These are phyloP conservation scores for Cytauxzoon felis DNA, from an alignment of 169 alveolate genomes.

Conservation along the genomic window DNA sequence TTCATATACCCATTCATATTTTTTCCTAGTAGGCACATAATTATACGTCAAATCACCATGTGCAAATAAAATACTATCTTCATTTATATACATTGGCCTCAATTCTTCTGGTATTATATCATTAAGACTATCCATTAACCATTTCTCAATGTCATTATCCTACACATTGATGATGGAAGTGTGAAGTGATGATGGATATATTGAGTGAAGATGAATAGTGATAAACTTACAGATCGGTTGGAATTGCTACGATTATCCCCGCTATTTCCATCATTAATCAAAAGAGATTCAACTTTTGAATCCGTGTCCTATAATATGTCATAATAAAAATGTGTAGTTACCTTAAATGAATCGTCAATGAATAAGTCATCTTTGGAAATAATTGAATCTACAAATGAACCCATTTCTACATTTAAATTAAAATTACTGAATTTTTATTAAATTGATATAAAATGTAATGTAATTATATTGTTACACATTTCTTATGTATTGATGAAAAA, in stretches of 20 bases:
- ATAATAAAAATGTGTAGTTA: not conserved
- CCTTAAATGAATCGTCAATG: not conserved
- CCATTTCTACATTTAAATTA: no score
- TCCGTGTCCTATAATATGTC: no score
- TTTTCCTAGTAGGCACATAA: not conserved
- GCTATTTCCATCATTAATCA: no score
- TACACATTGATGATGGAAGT: not conserved
- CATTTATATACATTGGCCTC: conserved; percentile 53
- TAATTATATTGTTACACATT: no score
- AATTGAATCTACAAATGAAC: no score
- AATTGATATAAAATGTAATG: no score
- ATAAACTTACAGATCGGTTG: not conserved
- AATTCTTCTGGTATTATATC: conserved; percentile 37
- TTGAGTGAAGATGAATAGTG: not conserved
- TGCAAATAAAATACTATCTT: conserved; percentile 46
- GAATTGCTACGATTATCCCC: no score
- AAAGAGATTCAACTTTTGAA: no score
- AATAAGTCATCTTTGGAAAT: no score
- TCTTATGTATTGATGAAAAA: no score
- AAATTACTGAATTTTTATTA: no score
- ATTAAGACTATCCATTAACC: conserved; percentile 31
- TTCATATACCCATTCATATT: not conserved
- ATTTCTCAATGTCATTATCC: conserved; percentile 26
- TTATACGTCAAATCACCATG: not conserved
- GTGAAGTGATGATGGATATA: not conserved